phyloP scores from a whole-genome alignment of 495 filamentous ascomycete genomes.

The Niebla homalea region DNA sequence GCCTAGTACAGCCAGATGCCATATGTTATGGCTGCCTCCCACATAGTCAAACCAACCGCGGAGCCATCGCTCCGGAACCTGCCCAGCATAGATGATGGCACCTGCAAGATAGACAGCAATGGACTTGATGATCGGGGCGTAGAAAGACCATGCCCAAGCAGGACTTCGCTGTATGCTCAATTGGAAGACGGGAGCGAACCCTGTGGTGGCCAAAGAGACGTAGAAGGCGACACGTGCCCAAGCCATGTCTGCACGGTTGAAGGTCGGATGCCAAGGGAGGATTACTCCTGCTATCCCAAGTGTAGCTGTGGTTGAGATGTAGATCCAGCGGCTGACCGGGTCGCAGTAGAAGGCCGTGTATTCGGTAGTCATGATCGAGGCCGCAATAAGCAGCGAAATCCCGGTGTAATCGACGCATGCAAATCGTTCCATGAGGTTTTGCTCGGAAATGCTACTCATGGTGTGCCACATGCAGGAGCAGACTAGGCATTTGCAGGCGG shows the following conservation, averaged over 20 bases:
- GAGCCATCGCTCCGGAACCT: slow-evolving; percentile 83
- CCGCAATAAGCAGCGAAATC: slow-evolving; percentile 89
- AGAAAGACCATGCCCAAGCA: slow-evolving; percentile 67
- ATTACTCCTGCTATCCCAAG: slow-evolving; percentile 82
- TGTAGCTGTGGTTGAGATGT: slow-evolving; percentile 67
- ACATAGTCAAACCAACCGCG: slow-evolving; percentile 90
- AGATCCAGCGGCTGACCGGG: slow-evolving; percentile 71
- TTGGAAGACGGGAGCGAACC: slow-evolving; percentile 79
- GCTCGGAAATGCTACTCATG: slow-evolving; percentile 88
- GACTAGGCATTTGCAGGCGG: slow-evolving; percentile 87
- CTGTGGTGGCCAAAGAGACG: slow-evolving; percentile 74
- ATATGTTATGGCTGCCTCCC: slow-evolving; percentile 90
- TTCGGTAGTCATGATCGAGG: slow-evolving; percentile 95
- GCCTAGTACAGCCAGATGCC: slow-evolving; percentile 89
- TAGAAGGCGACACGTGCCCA: slow-evolving; percentile 92
- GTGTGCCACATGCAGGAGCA: slow-evolving; percentile 97
- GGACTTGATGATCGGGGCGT: slow-evolving; percentile 77
- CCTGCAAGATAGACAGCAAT: slow-evolving; percentile 74
- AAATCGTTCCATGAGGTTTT: slow-evolving; percentile 82
- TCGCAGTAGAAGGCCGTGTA: slow-evolving; percentile 99
- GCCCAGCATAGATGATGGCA: slow-evolving; percentile 80
- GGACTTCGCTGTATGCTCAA: slow-evolving; percentile 64
- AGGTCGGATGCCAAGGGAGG: slow-evolving; percentile 89
- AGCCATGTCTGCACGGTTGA: slow-evolving; percentile 84
- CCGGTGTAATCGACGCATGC: slow-evolving; percentile 98